A percentile compares a stretch with the other conserved stretches of the same genome.
Conservation (phyloP, 2,329 filamentous ascomycete genomes). For the Rhynchosporium graminicola region DNA sequence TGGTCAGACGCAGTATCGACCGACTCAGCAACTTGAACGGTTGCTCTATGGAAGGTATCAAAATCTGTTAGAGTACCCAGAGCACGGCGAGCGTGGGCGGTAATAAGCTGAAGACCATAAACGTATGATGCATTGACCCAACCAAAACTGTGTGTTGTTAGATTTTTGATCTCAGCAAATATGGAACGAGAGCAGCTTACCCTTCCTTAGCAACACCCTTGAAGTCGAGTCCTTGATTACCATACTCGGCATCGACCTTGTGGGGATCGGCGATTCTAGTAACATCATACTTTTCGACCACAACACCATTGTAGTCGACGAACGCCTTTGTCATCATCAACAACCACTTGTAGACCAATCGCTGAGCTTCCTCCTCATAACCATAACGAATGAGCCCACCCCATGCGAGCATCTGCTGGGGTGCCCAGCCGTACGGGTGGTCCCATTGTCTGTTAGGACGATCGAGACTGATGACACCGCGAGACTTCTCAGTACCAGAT, state of each 20-base stretch:
- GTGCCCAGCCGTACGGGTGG: slow-evolving; percentile 96
- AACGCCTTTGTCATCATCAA: slow-evolving; percentile 99
- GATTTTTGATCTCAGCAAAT: slow-evolving; percentile 10
- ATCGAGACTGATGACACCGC: slow-evolving; percentile 75
- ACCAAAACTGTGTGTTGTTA: slow-evolving; percentile 68
- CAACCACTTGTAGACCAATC: slow-evolving; percentile 92
- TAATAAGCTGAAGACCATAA: slow-evolving; percentile 85
- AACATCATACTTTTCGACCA: slow-evolving; percentile 99
- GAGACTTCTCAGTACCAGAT: slow-evolving; percentile 86
- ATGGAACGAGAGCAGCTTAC: slow-evolving; percentile 55
- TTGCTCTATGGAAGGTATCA: slow-evolving; percentile 24
- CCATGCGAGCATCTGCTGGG: slow-evolving; percentile 98
- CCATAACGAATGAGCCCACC: slow-evolving; percentile 88
- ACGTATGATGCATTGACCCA: slow-evolving; percentile 99
- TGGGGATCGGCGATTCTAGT: slow-evolving; percentile 88
- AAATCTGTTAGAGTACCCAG: slow-evolving; percentile 83
- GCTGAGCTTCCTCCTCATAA: slow-evolving; percentile 85
- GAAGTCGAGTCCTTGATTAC: slow-evolving; percentile 93
- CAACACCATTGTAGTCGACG: slow-evolving; percentile 96
- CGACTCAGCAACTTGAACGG: slow-evolving; percentile 2
- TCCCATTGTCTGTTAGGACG: slow-evolving; percentile 98
- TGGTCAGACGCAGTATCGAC: background rate
- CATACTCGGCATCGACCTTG: slow-evolving; percentile 94
- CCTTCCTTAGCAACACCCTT: slow-evolving; percentile 95
- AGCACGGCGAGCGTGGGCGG: slow-evolving; percentile 84